phyloP scores from a whole-genome alignment of 495 filamentous ascomycete genomes.

The Aspergillus carlsbadensis region DNA sequence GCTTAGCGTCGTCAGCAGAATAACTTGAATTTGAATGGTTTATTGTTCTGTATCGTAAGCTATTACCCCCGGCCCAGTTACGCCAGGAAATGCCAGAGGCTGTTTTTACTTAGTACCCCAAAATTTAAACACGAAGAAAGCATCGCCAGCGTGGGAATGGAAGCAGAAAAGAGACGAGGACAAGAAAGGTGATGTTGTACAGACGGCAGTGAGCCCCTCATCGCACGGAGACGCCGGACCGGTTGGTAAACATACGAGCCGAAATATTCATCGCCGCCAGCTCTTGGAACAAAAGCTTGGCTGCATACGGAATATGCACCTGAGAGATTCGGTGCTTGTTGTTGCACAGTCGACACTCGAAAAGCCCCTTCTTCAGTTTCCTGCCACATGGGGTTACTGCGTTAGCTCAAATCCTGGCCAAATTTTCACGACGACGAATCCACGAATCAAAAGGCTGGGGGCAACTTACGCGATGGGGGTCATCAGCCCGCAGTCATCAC shows the following conservation, averaged over 20 bases:
- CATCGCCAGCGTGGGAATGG: slow-evolving; percentile 10
- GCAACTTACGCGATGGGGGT: slow-evolving; percentile 93
- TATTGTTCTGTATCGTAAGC: slow-evolving; percentile 8
- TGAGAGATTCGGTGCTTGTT: slow-evolving; percentile 99
- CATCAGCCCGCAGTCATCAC: slow-evolving; percentile 98
- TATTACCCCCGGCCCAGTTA: slow-evolving; percentile 17
- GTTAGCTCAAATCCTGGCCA: slow-evolving; percentile 17
- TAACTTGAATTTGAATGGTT: slow-evolving; percentile 1
- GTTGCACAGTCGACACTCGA: slow-evolving; percentile 95
- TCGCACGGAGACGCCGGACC: slow-evolving; percentile 49
- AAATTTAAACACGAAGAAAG: slow-evolving; percentile 11
- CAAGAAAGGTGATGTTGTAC: slow-evolving; percentile 9
- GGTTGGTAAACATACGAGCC: slow-evolving; percentile 89
- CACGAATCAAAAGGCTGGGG: slow-evolving; percentile 1
- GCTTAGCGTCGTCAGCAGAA: slow-evolving; percentile 5
- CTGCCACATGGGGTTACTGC: slow-evolving; percentile 47
- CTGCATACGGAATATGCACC: slow-evolving; percentile 95
- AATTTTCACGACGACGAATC: neutral
- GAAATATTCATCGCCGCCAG: slow-evolving; percentile 98
- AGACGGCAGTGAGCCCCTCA: slow-evolving; percentile 16
- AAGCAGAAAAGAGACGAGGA: slow-evolving; percentile 33
- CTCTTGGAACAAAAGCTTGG: slow-evolving; percentile 98
- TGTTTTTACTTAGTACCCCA: slow-evolving; percentile 20
- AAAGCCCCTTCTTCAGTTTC: slow-evolving; percentile 90
- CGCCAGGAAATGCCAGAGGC: slow-evolving; percentile 28